Percentiles rank a stretch among this genome's conserved stretches.
These are phyloP conservation scores for Vanrija sp. DNA, from an alignment of 1,284 basidiomycete species.

Conservation along the genomic window DNA sequence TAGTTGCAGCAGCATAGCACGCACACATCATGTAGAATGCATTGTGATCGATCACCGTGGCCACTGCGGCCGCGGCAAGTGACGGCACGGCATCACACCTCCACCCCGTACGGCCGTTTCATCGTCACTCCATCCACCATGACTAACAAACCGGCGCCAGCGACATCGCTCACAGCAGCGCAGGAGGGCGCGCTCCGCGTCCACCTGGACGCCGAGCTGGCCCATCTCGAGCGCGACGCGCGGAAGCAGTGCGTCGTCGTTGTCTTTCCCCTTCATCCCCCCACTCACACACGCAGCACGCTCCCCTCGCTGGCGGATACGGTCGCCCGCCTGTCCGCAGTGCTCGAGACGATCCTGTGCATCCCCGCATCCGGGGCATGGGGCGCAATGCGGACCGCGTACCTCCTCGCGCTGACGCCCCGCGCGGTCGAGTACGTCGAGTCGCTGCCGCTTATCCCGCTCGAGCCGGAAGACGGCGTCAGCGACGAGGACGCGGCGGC, in stretches of 20 bases:
- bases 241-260: constrained; percentile 26
- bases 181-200: constrained; percentile 23
- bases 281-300: constrained; percentile 14
- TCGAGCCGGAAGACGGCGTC: background rate
- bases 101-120: too few relatives aligned
- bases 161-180: constrained; percentile 17
- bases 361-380: constrained; percentile 27
- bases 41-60: too few relatives aligned
- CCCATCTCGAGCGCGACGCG: constrained; percentile 29
- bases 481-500: constrained; percentile 10
- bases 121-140: too few relatives aligned
- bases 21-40: too few relatives aligned
- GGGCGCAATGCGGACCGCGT: constrained; percentile 23
- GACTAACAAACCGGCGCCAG: too few relatives aligned
- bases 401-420: constrained; percentile 28
- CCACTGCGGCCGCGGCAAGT: too few relatives aligned
- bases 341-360: constrained; percentile 30
- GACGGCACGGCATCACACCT: background rate
- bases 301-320: constrained; percentile 21
- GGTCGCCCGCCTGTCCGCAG: constrained; percentile 18
- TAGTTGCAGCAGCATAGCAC: too few relatives aligned
- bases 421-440: constrained; percentile 21
- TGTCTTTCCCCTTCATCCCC: background rate
- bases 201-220: constrained; percentile 28
- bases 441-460: constrained; percentile 17